These are phyloP conservation scores for Dendrobium nobile DNA, from an alignment of 106 monocot genomes.

Conservation along the genomic window DNA sequence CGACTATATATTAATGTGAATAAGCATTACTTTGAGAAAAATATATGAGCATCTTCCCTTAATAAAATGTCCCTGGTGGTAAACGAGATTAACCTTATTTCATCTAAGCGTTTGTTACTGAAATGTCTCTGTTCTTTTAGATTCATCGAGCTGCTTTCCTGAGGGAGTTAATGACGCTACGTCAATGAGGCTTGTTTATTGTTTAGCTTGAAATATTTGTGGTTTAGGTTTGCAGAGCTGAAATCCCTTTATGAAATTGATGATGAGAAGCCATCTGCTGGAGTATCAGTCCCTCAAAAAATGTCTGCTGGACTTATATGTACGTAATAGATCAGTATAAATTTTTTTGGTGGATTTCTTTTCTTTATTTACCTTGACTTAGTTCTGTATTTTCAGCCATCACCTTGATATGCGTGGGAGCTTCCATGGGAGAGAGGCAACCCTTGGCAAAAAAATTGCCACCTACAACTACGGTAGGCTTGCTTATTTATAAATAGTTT, in stretches of 20 bases:
- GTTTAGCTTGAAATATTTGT: not conserved
- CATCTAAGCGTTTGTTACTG: not conserved
- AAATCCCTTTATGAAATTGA: constrained; percentile 72
- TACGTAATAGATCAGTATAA: constrained; percentile 20
- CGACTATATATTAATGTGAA: not conserved
- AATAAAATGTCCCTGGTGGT: not conserved
- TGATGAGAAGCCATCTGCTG: constrained; percentile 59
- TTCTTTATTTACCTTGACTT: not conserved
- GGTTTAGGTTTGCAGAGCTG: constrained; percentile 63
- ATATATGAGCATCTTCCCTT: not conserved
- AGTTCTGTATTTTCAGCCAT: constrained; percentile 38
- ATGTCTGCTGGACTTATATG: constrained; percentile 74
- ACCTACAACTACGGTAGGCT: constrained; percentile 77
- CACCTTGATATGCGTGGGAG: constrained; percentile 85
- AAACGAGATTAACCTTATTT: not conserved
- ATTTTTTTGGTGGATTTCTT: not conserved
- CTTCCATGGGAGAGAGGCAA: constrained; percentile 83
- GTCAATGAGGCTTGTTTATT: not conserved
- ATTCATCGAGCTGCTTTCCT: not conserved
- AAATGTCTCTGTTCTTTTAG: not conserved
- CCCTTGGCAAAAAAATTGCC: constrained; percentile 75
- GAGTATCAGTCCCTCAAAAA: constrained; percentile 53
- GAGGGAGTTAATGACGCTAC: not conserved
- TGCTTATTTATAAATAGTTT: not conserved
- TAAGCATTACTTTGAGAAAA: not conserved